These are phyloP conservation scores for Epichloe brachyelytri DNA, from an alignment of 2,329 filamentous ascomycete species.

Conservation along the genomic window DNA sequence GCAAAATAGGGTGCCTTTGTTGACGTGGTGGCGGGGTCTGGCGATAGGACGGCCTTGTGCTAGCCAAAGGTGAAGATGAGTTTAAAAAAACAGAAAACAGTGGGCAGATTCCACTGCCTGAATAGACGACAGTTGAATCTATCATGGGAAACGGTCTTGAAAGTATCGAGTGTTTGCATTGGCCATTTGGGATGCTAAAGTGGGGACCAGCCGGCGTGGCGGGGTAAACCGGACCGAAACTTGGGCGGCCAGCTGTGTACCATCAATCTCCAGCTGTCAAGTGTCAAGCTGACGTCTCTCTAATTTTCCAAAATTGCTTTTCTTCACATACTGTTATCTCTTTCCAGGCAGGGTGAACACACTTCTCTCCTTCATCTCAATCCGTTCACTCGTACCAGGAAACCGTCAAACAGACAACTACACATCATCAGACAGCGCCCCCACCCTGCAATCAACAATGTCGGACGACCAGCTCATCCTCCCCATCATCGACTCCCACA, in stretches of 20 bases:
- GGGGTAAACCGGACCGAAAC: slow-evolving; percentile 2
- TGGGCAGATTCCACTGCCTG: slow-evolving; percentile 3
- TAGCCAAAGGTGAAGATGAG: slow-evolving; percentile 18
- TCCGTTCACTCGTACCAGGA: neutral
- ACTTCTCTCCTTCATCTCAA: neutral
- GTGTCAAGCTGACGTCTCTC: neutral
- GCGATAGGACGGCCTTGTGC: slow-evolving; percentile 16
- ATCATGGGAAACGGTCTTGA: slow-evolving; percentile 8
- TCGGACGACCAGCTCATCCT: slow-evolving; percentile 27
- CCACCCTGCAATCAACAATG: slow-evolving; percentile 13
- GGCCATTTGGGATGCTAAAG: no score
- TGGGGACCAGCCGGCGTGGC: neutral
- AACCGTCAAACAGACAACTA: neutral
- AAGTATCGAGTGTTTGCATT: no score
- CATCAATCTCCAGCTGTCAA: neutral
- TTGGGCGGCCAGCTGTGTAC: neutral
- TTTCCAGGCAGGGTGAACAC: neutral
- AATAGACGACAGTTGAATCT: slow-evolving; percentile 43
- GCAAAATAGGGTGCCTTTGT: slow-evolving; percentile 6
- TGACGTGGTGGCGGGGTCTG: slow-evolving; percentile 18
- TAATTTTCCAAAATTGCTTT: neutral
- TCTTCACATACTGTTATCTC: neutral
- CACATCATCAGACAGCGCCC: neutral
- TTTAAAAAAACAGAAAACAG: neutral
- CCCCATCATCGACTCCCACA: slow-evolving; percentile 76